phyloP scores from a whole-genome alignment of 2,329 filamentous ascomycete genomes.

The Aspergillus hortae region DNA sequence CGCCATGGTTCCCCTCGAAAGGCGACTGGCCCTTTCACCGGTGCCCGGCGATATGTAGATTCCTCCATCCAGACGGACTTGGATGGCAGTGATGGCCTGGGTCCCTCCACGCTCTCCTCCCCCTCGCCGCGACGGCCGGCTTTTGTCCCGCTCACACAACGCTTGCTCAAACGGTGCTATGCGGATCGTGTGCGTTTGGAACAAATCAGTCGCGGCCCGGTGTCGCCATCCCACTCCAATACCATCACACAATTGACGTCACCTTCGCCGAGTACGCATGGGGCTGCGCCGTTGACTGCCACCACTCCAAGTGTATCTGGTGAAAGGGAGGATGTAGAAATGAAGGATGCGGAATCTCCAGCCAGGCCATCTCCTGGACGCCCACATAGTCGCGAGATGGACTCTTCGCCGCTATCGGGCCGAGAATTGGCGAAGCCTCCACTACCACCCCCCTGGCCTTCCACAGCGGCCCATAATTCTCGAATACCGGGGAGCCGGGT shows the following conservation, averaged over 20 bases:
- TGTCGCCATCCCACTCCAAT: slow-evolving; percentile 14
- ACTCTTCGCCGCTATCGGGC: slow-evolving; percentile 13
- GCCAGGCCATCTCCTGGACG: slow-evolving; percentile 15
- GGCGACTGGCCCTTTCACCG: slow-evolving; percentile 25
- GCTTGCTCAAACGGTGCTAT: slow-evolving; percentile 41
- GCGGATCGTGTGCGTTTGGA: slow-evolving; percentile 38
- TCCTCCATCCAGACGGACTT: slow-evolving; percentile 42
- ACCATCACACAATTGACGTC: slow-evolving; percentile 8
- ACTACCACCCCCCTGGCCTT: slow-evolving; percentile 32
- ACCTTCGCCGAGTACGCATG: slow-evolving; percentile 12
- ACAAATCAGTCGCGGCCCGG: slow-evolving; percentile 19
- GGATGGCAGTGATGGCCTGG: slow-evolving; percentile 32
- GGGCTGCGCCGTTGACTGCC: slow-evolving; percentile 2
- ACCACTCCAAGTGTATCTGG: slow-evolving; percentile 9
- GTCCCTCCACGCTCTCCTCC: slow-evolving; percentile 10
- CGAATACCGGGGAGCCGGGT: slow-evolving; percentile 22
- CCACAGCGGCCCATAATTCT: slow-evolving; percentile 36
- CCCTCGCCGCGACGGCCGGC: slow-evolving; percentile 21
- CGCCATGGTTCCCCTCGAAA: slow-evolving; percentile 28
- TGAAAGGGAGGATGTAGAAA: slow-evolving; percentile 41
- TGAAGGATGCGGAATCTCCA: slow-evolving; percentile 41
- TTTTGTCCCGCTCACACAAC: slow-evolving; percentile 41
- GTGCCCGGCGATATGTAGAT: slow-evolving; percentile 38
- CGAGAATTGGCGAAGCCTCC: slow-evolving; percentile 18
- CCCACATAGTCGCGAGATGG: slow-evolving; percentile 12